Percentiles rank a stretch among this genome's conserved stretches.
These are phyloP conservation scores for Psilocybe cyanescens DNA, from an alignment of 768 basidiomycete species.

Conservation along the genomic window DNA sequence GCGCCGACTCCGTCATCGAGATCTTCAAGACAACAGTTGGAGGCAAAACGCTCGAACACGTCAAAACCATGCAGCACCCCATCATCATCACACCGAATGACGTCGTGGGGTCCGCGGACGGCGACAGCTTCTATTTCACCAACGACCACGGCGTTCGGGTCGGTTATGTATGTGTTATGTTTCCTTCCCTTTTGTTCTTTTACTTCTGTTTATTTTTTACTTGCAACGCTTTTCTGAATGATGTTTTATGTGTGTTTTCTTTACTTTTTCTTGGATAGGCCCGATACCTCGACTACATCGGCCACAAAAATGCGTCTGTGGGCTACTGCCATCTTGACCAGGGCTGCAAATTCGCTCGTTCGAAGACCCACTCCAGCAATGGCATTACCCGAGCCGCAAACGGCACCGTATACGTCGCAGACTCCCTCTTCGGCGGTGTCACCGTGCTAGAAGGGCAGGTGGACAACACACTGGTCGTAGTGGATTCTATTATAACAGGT, in stretches of 20 bases:
- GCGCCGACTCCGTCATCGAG: conserved; percentile 76
- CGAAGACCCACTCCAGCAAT: conserved; percentile 54
- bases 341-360: conserved; percentile 65
- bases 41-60: conserved; percentile 46
- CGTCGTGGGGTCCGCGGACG: conserved; percentile 64
- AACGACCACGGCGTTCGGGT: conserved; percentile 65
- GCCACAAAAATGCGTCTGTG: conserved; percentile 48
- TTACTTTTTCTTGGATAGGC: background rate
- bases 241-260: too few species aligned
- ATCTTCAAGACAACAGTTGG: conserved; percentile 62
- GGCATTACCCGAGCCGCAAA: conserved; percentile 63
- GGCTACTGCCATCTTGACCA: conserved; percentile 65
- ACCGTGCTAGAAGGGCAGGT: conserved; percentile 58
- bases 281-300: conserved; percentile 21
- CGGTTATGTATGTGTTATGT: conserved; percentile 47
- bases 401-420: conserved; percentile 67
- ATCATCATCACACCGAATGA: conserved; percentile 72
- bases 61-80: conserved; percentile 62
- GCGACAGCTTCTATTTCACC: conserved; percentile 68
- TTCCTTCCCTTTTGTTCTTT: background rate
- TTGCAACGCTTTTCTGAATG: background rate
- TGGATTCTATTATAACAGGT: conserved; percentile 60
- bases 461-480: conserved; percentile 60
- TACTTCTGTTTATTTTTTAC: too few species aligned
- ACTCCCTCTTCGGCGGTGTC: conserved; percentile 45